phyloP scores from a whole-genome alignment of 306 rosid species.

The Lathyrus aphaca region DNA sequence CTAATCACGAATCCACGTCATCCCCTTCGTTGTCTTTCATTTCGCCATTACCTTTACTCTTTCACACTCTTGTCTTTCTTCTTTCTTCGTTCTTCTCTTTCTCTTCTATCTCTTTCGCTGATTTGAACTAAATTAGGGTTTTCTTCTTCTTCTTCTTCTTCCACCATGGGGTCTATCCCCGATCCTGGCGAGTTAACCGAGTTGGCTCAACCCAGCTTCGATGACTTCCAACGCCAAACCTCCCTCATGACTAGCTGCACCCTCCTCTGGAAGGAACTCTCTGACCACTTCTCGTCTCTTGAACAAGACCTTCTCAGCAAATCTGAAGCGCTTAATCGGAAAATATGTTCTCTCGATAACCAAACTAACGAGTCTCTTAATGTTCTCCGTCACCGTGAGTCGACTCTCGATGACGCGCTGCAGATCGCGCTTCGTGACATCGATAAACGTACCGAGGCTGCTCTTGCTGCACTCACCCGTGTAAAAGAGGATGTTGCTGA shows the following conservation, averaged over 20 bases:
- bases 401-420: constrained; percentile 62
- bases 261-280: constrained; percentile 94
- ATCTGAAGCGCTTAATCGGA: constrained; percentile 69
- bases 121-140: constrained; percentile 38
- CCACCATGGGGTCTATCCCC: constrained; percentile 89
- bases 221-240: constrained; percentile 91
- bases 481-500: neutral
- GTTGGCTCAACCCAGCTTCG: constrained; percentile 79
- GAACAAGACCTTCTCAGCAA: constrained; percentile 75
- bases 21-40: constrained; percentile 17
- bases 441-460: constrained; percentile 61
- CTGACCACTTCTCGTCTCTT: constrained; percentile 82
- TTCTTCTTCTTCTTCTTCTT: neutral
- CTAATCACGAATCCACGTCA: constrained; percentile 44
- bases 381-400: constrained; percentile 81
- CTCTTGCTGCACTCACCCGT: constrained; percentile 41
- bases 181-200: constrained; percentile 97
- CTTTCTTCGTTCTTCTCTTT: neutral
- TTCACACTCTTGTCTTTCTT: neutral
- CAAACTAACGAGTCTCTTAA: constrained; percentile 66
- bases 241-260: constrained; percentile 98
- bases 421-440: constrained; percentile 75
- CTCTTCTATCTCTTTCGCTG: neutral
- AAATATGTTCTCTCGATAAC: constrained; percentile 63
- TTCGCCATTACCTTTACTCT: constrained; percentile 37